A percentile compares a stretch with the other conserved stretches of the same genome.
These are phyloP conservation scores for Microglena sp. DNA, from an alignment of 139 green algal genomes.

Conservation along the genomic window DNA sequence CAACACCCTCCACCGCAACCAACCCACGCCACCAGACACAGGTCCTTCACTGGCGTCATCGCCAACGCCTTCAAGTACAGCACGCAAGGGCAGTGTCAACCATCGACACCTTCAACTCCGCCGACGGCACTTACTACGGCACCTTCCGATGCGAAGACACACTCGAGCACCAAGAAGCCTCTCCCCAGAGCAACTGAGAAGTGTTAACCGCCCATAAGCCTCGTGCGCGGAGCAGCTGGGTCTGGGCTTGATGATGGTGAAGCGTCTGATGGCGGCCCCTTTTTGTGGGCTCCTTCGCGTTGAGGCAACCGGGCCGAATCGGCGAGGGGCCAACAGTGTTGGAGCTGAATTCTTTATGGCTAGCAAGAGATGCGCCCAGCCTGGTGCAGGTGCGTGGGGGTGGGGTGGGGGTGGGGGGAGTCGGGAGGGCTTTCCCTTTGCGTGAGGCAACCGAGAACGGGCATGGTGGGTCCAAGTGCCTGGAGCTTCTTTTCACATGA, in stretches of 20 bases:
- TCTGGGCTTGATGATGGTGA: constrained; percentile 16
- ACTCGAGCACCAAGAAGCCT: neutral
- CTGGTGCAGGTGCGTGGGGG: too few relatives aligned
- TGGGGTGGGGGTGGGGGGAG: too few relatives aligned
- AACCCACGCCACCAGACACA: too few relatives aligned
- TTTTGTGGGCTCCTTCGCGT: constrained; percentile 3
- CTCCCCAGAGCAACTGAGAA: constrained; percentile 11
- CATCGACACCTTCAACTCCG: constrained; percentile 6
- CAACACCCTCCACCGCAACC: too few relatives aligned
- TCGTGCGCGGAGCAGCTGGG: constrained; percentile 7
- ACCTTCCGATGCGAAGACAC: neutral
- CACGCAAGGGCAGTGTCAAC: constrained; percentile 24
- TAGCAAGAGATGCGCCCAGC: too few relatives aligned
- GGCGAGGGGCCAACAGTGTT: too few relatives aligned
- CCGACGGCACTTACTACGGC: neutral
- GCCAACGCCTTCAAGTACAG: constrained; percentile 42
- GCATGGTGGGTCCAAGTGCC: too few relatives aligned
- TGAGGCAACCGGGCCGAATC: too few relatives aligned
- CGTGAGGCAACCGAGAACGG: too few relatives aligned
- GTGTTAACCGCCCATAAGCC: constrained; percentile 19
- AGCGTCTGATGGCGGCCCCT: constrained; percentile 7
- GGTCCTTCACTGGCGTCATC: constrained; percentile 17
- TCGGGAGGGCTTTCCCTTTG: too few relatives aligned
- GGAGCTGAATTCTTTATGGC: too few relatives aligned
- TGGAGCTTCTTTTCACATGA: too few relatives aligned